phyloP scores from a whole-genome alignment of 129 eudicot genomes.

The Deinandra increscens region DNA sequence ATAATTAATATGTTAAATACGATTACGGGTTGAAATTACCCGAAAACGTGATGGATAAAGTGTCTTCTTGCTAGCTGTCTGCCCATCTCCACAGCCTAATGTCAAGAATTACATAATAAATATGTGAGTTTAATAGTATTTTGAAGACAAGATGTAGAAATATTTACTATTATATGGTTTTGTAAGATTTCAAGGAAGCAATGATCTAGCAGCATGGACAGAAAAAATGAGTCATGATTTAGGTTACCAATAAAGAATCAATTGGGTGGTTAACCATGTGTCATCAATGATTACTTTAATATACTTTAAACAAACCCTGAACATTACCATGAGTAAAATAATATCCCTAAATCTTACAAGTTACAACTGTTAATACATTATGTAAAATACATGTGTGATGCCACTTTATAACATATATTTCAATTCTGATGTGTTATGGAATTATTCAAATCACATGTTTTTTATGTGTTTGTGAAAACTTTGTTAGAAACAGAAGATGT shows the following conservation, averaged over 20 bases:
- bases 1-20: background rate
- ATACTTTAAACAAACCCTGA: slow-evolving; percentile 8
- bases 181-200: slow-evolving; percentile 22
- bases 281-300: slow-evolving; percentile 40
- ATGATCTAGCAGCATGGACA: slow-evolving; percentile 41
- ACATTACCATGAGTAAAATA: slow-evolving; percentile 15
- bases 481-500: too few species aligned
- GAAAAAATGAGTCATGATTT: slow-evolving; percentile 34
- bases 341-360: background rate
- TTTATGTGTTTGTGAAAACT: too few species aligned
- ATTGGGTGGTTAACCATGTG: slow-evolving; percentile 39
- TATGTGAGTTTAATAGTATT: background rate
- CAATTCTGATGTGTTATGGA: background rate
- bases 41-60: slow-evolving; percentile 81
- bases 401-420: background rate
- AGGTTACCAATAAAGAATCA: slow-evolving; percentile 32
- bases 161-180: background rate
- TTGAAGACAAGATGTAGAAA: background rate
- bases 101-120: slow-evolving; percentile 10
- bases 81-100: slow-evolving; percentile 83
- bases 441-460: too few species aligned
- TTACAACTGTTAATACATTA: background rate
- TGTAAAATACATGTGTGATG: background rate
- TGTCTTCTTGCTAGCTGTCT: slow-evolving; percentile 68
- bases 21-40: slow-evolving; percentile 41